Evolutionary conservation across 306 rosid species (phyloP), one percentile per base, ranked within the genome.

Genomic region (Coriaria nepalensis): DNA sequence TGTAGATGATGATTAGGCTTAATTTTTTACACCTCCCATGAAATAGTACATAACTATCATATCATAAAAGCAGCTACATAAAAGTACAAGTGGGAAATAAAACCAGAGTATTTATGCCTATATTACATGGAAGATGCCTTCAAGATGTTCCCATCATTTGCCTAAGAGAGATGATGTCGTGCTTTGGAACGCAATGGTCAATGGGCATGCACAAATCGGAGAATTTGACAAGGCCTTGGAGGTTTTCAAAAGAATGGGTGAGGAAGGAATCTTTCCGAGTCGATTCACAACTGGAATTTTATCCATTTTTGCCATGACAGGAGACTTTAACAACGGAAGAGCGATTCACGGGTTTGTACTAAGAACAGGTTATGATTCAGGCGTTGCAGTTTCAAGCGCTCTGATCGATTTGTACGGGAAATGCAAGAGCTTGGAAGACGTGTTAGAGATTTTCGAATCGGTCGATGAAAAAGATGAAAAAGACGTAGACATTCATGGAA

Each of bases 391-490:
- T 62, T 74, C 67, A n/a, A 88, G 81, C 49, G 80, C 88, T 3
- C 51, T 88, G 66, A 78, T 83, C 47, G 93, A 83, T 57, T 70
- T 88, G 79, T 88, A 83, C 70, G 96, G 96, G 58, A 88, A 88
- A 65, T 83, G 90, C 56, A 78, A 74, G 51, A 69, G 72, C 52
- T 13, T 53, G 43, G 35, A 45, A 55, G 79, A 76, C 59, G 86
- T 93, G 10, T 68, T 62, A 56, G 38, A 15, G 46, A 75, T 83
- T 51, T 83, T 88, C 58, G 80, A 88, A 74, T 47, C 41, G 60
- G 81, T 83, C 73, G 53, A 54, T 41, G 93, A 74, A 61, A 81
- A 77, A 73, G 53, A 54, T 41, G 93, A 74, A 61, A 81, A 77
- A 73, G 95, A 83, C 62, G 45, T 80, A 35, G n/a, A n/a, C 78